A percentile compares a stretch with the other conserved stretches of the same genome.
Evolutionary conservation across 768 basidiomycete genomes (phyloP).

Genomic region (Tulasnella sp.): DNA sequence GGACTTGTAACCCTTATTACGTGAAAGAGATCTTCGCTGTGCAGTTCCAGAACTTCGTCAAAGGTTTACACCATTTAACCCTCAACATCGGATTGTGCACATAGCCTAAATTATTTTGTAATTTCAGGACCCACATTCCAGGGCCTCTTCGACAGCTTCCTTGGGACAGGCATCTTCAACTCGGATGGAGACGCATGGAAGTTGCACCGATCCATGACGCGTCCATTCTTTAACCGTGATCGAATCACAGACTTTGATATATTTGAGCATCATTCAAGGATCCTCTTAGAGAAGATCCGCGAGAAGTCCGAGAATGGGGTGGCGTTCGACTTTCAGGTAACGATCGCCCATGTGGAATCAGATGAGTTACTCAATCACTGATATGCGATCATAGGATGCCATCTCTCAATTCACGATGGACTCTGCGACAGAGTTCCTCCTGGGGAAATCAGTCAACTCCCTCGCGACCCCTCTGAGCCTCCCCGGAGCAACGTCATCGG

Average conservation of each 20-base stretch:
- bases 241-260: conserved; percentile 51
- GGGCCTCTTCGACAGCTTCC: too few relatives aligned
- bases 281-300: conserved; percentile 36
- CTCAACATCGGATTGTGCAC: too few relatives aligned
- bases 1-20: conserved; percentile 34
- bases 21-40: conserved; percentile 46
- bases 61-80: conserved; percentile 32
- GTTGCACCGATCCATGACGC: conserved; percentile 59
- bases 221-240: conserved; percentile 59
- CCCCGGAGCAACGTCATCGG: conserved; percentile 16
- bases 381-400: conserved; percentile 32
- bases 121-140: too few relatives aligned
- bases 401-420: conserved; percentile 57
- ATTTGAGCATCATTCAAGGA: conserved; percentile 42
- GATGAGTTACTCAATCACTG: too few relatives aligned
- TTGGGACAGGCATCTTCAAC: conserved; percentile 55
- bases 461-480: conserved; percentile 20
- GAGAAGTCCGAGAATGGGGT: conserved; percentile 36
- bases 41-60: conserved; percentile 48
- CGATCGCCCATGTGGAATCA: too few relatives aligned
- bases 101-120: too few relatives aligned
- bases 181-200: conserved; percentile 48
- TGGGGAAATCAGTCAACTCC: conserved; percentile 46
- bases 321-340: conserved; percentile 49
- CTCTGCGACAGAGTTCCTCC: conserved; percentile 55